These are phyloP conservation scores for Caloboletus firmus DNA, from an alignment of 1,284 basidiomycete genomes.

Conservation along the genomic window DNA sequence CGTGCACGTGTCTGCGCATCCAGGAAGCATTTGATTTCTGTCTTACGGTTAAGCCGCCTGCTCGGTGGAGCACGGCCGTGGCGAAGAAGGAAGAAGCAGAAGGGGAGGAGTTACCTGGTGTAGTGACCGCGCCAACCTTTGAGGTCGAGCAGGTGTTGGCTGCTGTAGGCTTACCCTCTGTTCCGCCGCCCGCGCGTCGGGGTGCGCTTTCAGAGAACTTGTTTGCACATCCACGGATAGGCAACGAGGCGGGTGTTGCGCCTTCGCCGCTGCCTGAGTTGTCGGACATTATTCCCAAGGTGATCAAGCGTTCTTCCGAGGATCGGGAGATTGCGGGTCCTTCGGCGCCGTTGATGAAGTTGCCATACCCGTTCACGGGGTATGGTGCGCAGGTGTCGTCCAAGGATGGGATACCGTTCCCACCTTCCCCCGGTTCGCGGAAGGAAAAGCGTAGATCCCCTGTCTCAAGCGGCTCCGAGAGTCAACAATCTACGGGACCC, in stretches of 20 bases:
- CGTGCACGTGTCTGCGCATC: constrained; percentile 66
- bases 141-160: constrained; percentile 70
- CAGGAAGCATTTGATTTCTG: constrained; percentile 82
- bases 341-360: constrained; percentile 40
- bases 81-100: constrained; percentile 39
- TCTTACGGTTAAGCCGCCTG: constrained; percentile 48
- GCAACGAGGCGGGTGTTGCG: constrained; percentile 21
- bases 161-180: constrained; percentile 59
- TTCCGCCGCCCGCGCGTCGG: constrained; percentile 51
- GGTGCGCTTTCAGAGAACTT: constrained; percentile 59
- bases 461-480: constrained; percentile 17
- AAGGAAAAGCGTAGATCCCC: constrained; percentile 36
- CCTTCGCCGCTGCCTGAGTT: constrained; percentile 37
- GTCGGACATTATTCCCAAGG: constrained; percentile 45
- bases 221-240: constrained; percentile 51
- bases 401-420: constrained; percentile 67
- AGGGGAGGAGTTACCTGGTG: constrained; percentile 29
- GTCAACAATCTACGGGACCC: constrained; percentile 16
- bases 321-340: constrained; percentile 37
- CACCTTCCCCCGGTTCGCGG: constrained; percentile 54
- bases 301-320: constrained; percentile 40
- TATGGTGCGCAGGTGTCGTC: constrained; percentile 57
- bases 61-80: constrained; percentile 33
- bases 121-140: constrained; percentile 37
- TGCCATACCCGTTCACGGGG: constrained; percentile 65